Percentiles rank a stretch among this genome's conserved stretches.
Conservation (phyloP, 768 basidiomycete species). For the Auricularia heimuer region DNA sequence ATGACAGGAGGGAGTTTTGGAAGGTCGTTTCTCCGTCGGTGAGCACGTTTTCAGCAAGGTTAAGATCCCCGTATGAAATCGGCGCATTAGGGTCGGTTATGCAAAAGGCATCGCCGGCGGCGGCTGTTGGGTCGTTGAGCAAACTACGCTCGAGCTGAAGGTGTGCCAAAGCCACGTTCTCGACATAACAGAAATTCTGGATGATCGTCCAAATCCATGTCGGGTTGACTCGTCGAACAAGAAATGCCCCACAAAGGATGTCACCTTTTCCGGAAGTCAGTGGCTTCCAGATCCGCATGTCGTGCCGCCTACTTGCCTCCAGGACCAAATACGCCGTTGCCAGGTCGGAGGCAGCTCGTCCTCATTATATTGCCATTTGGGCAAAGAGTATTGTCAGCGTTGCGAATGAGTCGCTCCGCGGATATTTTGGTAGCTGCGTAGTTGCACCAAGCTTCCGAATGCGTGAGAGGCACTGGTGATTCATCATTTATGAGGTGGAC, state of each 20-base stretch:
- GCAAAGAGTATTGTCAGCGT: slow-evolving; percentile 29
- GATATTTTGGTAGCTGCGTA: slow-evolving; percentile 57
- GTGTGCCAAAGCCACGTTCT: slow-evolving; percentile 65
- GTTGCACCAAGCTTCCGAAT: slow-evolving; percentile 65
- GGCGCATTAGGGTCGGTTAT: slow-evolving; percentile 58
- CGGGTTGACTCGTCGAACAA: slow-evolving; percentile 48
- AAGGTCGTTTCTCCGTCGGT: slow-evolving; percentile 48
- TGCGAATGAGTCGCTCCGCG: slow-evolving; percentile 43
- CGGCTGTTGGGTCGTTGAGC: slow-evolving; percentile 52
- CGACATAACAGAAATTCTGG: slow-evolving; percentile 63
- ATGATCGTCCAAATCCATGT: slow-evolving; percentile 41
- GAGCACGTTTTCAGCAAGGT: slow-evolving; percentile 44
- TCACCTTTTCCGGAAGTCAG: slow-evolving; percentile 40
- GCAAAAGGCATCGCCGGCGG: slow-evolving; percentile 58
- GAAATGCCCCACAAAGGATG: slow-evolving; percentile 52
- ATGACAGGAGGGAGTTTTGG: slow-evolving; percentile 45
- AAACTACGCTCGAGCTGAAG: slow-evolving; percentile 67
- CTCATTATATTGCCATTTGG: slow-evolving; percentile 35
- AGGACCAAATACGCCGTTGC: slow-evolving; percentile 68
- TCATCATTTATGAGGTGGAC: slow-evolving; percentile 61
- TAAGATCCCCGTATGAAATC: slow-evolving; percentile 52
- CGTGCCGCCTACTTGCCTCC: background rate
- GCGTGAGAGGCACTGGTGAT: slow-evolving; percentile 35
- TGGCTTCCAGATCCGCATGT: background rate
- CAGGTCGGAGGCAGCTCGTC: slow-evolving; percentile 67